These are phyloP conservation scores for Ophiognomonia clavigignenti-juglandacearum DNA, from an alignment of 2,329 filamentous ascomycete genomes.

Conservation along the genomic window DNA sequence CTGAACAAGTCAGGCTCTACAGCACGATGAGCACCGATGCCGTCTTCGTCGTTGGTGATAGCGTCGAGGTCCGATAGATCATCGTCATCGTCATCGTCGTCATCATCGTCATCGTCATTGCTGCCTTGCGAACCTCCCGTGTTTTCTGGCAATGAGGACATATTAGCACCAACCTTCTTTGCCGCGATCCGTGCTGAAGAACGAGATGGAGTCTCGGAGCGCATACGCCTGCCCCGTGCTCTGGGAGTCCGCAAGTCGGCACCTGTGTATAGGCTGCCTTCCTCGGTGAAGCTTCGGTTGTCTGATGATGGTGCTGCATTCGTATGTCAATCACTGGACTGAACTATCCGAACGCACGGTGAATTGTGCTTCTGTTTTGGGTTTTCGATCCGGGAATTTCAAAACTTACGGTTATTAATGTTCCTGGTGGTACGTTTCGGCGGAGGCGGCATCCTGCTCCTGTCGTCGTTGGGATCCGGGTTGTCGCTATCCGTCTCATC, in stretches of 20 bases:
- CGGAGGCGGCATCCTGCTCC: neutral
- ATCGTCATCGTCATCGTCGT: neutral
- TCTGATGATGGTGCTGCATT: slow-evolving; percentile 8
- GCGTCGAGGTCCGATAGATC: neutral
- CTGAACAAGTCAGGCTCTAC: no score
- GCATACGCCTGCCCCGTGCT: neutral
- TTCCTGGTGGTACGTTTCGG: neutral
- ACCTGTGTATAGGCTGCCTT: slow-evolving; percentile 19
- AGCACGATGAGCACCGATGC: no score
- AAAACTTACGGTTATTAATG: neutral
- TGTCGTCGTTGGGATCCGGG: neutral
- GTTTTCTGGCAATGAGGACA: neutral
- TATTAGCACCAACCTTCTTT: neutral
- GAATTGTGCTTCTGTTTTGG: neutral
- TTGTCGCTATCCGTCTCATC: neutral
- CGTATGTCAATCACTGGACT: neutral
- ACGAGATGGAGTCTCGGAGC: neutral
- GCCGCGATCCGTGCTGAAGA: slow-evolving; percentile 4
- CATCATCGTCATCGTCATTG: neutral
- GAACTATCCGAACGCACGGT: no score
- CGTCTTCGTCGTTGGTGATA: neutral
- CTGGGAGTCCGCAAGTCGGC: slow-evolving; percentile 19
- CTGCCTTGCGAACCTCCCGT: no score
- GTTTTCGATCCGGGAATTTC: neutral
- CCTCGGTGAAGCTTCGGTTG: slow-evolving; percentile 23